Percentiles rank a stretch among this genome's conserved stretches.
phyloP scores from a whole-genome alignment of 2,329 filamentous ascomycete species.

The Fusarium mundagurra region DNA sequence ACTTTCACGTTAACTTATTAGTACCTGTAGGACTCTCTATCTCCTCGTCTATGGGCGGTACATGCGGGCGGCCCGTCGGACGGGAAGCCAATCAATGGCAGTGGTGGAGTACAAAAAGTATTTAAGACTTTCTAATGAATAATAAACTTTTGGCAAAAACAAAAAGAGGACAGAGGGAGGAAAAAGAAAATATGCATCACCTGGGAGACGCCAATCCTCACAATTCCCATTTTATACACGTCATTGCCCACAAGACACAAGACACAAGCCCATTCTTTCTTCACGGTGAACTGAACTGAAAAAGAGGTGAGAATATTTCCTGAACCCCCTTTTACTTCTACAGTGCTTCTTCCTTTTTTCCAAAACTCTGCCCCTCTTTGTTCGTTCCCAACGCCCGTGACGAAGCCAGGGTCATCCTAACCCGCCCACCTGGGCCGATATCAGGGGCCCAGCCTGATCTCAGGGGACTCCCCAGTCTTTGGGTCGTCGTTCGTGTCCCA shows the following conservation, averaged over 20 bases:
- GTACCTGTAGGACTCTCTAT: background rate
- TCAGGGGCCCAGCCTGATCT: constrained; percentile 34
- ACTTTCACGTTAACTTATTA: background rate
- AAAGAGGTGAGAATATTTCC: background rate
- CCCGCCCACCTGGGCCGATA: constrained; percentile 34
- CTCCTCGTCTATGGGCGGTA: constrained; percentile 15
- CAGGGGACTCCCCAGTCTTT: constrained; percentile 36
- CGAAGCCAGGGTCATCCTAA: constrained; percentile 39
- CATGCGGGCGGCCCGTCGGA: constrained; percentile 35
- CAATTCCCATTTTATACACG: constrained; percentile 8
- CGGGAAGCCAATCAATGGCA: constrained; percentile 40
- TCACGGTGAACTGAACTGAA: background rate
- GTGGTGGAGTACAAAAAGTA: constrained; percentile 16
- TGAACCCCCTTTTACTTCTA: constrained; percentile 38
- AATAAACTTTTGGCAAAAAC: constrained; percentile 13
- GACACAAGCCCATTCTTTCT: background rate
- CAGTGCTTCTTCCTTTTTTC: background rate
- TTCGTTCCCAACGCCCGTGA: constrained; percentile 7
- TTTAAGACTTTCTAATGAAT: background rate
- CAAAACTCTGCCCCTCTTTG: constrained; percentile 32
- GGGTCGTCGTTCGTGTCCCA: constrained; percentile 31
- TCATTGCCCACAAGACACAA: constrained; percentile 18
- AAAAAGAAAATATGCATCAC: constrained; percentile 17
- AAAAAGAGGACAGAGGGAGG: background rate
- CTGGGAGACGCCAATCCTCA: constrained; percentile 30